Percentiles rank a stretch among this genome's conserved stretches.
Evolutionary conservation across 768 basidiomycete species (phyloP).

Genomic region (Porphyrellus cyaneotinctus): DNA sequence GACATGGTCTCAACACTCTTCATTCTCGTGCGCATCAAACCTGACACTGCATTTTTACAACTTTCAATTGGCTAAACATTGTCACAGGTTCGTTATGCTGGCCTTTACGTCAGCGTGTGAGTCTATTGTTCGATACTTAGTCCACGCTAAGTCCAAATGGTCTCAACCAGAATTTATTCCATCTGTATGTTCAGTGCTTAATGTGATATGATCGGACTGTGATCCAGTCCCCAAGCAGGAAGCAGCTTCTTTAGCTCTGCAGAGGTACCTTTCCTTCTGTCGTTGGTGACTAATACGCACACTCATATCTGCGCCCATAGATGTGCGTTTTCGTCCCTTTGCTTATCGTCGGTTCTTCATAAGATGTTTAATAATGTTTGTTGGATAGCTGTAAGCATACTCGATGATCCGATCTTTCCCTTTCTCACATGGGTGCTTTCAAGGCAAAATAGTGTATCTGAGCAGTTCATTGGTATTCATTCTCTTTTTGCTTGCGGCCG

Average conservation of each 20-base stretch:
- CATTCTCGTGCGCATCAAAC: neutral
- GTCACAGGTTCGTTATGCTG: neutral
- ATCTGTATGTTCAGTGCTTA: neutral
- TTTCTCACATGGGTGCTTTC: neutral
- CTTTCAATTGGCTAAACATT: neutral
- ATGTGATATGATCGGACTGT: neutral
- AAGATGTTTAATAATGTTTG: neutral
- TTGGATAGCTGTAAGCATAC: neutral
- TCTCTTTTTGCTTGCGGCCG: neutral
- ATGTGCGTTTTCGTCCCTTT: neutral
- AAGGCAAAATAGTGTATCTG: neutral
- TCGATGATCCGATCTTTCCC: neutral
- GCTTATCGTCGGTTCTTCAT: too few species aligned
- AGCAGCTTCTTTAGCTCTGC: neutral
- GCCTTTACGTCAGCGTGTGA: neutral
- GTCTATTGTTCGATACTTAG: neutral
- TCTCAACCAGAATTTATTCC: neutral
- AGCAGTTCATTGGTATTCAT: neutral
- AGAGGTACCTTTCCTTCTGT: neutral
- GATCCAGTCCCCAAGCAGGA: neutral
- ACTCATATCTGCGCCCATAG: neutral
- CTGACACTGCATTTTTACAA: neutral
- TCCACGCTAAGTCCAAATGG: neutral
- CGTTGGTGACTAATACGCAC: neutral
- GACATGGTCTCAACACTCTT: neutral